Base-by-base conservation (phyloP, 2,329 filamentous ascomycete species). In the Pestalotiopsis sp. region DNA sequence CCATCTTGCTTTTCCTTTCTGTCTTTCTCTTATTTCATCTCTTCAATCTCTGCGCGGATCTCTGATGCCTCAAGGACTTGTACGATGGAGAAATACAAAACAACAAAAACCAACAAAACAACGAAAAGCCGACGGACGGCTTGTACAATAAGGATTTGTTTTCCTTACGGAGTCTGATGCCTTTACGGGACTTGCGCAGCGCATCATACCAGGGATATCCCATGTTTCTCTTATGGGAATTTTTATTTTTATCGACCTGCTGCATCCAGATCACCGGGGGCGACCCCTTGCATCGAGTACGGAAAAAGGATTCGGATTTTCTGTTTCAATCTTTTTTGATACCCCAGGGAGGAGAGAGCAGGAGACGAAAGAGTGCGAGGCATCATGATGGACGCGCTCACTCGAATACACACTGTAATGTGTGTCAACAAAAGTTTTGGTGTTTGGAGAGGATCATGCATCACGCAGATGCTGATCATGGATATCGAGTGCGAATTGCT, bases 131-230 rank as follows among this genome's bases (percentile, higher is more conserved):
- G 20, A 63, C 57, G 45, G 45, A 41, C 66, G 20, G 9, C 61
- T 65, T 60, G 68, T 36, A 63, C 39, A 64, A 38, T 27, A 64
- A 39, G 45, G 23, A 7, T 27, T 52, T 58, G n/a, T 52, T 68
- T 70, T 67, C 65, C 59, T 36, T 66, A 66, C 31, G 64, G 45
- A 58, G 45, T 66, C 45, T 38, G 64, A 63, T 66, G 52, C 64
- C 64, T 67, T 69, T 67, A 52, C 20, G 36, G 65, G 60, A 67
- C 25, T 58, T 64, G 64, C 52, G 39, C 63, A 63, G 45, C 63
- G 64, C 67, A 68, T 66, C 57, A 68, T 68, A 66, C 58, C 38
- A 49, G 64, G 64, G 59, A 61, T 25, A 25, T 63, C 27, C 64
- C 65, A 41, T 59, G 20, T 66, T 62, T 63, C 57, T 62, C 17